These are phyloP conservation scores for Irpex lacteus DNA, from an alignment of 1,284 basidiomycete genomes.

Conservation along the genomic window DNA sequence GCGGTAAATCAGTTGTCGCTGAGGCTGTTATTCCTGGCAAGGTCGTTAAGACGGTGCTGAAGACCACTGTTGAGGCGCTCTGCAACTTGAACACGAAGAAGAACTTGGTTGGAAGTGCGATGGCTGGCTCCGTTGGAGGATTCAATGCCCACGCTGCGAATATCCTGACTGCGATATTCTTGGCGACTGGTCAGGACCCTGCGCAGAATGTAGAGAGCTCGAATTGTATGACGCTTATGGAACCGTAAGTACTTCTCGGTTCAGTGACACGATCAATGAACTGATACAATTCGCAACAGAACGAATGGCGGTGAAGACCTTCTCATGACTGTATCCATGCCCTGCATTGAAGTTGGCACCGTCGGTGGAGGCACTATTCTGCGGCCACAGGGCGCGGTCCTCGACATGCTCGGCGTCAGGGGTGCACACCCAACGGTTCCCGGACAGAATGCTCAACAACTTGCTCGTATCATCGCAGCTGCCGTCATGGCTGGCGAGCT, in stretches of 20 bases:
- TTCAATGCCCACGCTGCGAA: constrained; percentile 99
- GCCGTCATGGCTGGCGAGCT: constrained; percentile 96
- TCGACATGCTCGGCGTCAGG: constrained; percentile 88
- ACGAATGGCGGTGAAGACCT: constrained; percentile 90
- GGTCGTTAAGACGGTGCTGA: constrained; percentile 87
- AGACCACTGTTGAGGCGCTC: constrained; percentile 91
- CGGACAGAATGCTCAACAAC: constrained; percentile 82
- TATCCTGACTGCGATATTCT: constrained; percentile 93
- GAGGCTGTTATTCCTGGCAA: constrained; percentile 92
- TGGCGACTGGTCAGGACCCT: constrained; percentile 98
- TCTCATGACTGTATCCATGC: constrained; percentile 91
- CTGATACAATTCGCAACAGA: constrained; percentile 34
- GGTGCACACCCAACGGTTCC: constrained; percentile 84
- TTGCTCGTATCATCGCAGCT: constrained; percentile 85
- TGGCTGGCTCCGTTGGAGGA: constrained; percentile 96
- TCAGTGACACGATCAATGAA: neutral
- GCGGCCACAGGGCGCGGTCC: constrained; percentile 83
- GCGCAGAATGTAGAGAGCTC: constrained; percentile 99
- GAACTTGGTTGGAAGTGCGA: constrained; percentile 95
- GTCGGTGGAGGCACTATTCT: constrained; percentile 95
- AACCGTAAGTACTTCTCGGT: constrained; percentile 66
- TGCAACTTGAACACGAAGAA: constrained; percentile 97
- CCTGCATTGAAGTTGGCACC: constrained; percentile 94
- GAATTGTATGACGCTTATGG: constrained; percentile 98
- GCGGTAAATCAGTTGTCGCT: constrained; percentile 96